phyloP scores from a whole-genome alignment of 805 yeast species.

The Metschnikowia kunwiensis region DNA sequence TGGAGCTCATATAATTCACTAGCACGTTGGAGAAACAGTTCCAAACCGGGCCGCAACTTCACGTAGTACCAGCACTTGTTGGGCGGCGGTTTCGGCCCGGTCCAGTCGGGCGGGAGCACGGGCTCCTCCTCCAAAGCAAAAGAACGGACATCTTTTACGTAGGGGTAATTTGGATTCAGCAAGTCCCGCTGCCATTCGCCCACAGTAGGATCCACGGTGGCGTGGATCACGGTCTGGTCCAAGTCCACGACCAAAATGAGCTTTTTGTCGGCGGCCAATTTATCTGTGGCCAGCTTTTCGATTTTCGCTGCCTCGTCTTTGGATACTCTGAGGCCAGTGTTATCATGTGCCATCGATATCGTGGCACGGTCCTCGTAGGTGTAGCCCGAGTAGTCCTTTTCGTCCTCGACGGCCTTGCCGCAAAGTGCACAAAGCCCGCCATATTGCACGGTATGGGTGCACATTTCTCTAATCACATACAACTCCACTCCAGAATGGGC shows the following conservation, averaged over 20 bases:
- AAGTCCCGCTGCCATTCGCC: constrained; percentile 94
- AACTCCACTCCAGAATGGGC: constrained; percentile 45
- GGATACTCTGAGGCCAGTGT: constrained; percentile 78
- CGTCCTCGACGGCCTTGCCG: constrained; percentile 70
- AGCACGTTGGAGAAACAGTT: constrained; percentile 64
- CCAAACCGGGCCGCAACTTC: constrained; percentile 83
- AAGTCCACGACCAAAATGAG: constrained; percentile 91
- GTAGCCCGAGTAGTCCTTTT: constrained; percentile 71
- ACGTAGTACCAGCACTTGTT: constrained; percentile 85
- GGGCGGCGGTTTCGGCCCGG: constrained; percentile 58
- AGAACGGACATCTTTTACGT: constrained; percentile 74
- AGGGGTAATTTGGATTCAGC: constrained; percentile 76
- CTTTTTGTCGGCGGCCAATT: constrained; percentile 60
- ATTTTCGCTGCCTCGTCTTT: constrained; percentile 82
- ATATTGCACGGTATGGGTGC: constrained; percentile 88
- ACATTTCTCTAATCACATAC: constrained; percentile 68
- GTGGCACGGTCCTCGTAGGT: constrained; percentile 72
- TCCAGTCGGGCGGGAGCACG: constrained; percentile 53
- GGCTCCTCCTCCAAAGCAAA: constrained; percentile 79
- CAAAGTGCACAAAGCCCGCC: constrained; percentile 95
- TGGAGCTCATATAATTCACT: constrained; percentile 79
- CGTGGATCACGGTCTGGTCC: constrained; percentile 96
- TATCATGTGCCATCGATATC: constrained; percentile 85
- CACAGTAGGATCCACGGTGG: constrained; percentile 96
- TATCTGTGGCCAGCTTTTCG: constrained; percentile 62